Base-by-base conservation (phyloP, 2,329 filamentous ascomycete species). In the Xylariaceae sp. region DNA sequence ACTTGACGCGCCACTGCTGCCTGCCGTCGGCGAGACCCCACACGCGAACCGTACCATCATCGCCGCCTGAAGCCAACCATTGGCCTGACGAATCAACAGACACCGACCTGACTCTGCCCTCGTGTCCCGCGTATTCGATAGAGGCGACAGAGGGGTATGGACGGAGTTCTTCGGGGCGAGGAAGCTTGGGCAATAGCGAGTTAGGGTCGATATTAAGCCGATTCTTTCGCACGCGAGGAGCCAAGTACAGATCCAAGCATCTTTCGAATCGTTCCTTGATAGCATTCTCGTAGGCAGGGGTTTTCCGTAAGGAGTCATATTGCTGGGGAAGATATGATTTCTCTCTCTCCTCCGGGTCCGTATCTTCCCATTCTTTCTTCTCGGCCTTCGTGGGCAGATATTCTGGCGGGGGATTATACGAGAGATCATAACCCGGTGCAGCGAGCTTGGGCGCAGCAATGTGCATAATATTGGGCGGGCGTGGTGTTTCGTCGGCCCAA, bases 211-310 rank as follows among this genome's bases (percentile, higher is more conserved):
- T 97, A 73, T 97, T 96, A 65, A 99, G 83, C 71, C 92, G 89
- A 75, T 92, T 97, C 70, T 95, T 88, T 54, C 93, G 85, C 51
- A 99, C 85, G 65, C 94, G 82, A 43, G 95, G 94, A 14, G 95
- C 94, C 54, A 99, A 81, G 70, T 99, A 99, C 16, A 99, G 80
- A 72, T 99, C 95, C 61, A 99, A 76, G 69, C 91, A 97, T 59
- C 95, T 82, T 71, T 99, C 92, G 63, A 99, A 99, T 60, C 92
- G 87, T 72, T 99, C 94, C 71, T 97, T 96, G 68, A 99, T 85
- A 60, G 97, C 90, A 49, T 80, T 82, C 46, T 88, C 89, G 68
- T 96, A 99, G 14, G 88, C 95, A 46, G 95, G 94, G 6, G 97
- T 94, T 68, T 90, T 91, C 56, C 94, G 87, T 50, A 99, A 76